Evolutionary conservation across 257 asterid genomes (phyloP).

Genomic region (Cruciata laevipes): DNA sequence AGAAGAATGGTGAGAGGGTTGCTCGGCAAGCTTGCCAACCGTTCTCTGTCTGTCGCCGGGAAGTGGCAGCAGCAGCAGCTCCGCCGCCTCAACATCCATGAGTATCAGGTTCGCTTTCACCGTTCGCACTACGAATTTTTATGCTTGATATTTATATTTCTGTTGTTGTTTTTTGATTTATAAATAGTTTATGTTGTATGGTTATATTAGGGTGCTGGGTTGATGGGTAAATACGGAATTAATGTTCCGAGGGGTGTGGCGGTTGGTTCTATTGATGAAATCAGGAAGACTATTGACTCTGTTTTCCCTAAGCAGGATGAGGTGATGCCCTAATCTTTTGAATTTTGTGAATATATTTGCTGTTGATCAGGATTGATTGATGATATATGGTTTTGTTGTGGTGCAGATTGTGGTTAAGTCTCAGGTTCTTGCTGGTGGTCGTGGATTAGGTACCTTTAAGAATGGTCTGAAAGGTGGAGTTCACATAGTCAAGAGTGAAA

Average conservation of each 20-base stretch:
- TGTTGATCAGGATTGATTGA: neutral
- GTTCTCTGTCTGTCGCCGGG: conserved; percentile 84
- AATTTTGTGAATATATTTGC: neutral
- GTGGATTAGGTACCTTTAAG: conserved; percentile 88
- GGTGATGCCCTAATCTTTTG: conserved; percentile 31
- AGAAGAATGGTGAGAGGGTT: conserved; percentile 81
- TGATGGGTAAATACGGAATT: conserved; percentile 86
- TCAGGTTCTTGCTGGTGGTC: conserved; percentile 92
- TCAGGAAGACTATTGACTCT: conserved; percentile 51
- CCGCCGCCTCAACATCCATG: conserved; percentile 97
- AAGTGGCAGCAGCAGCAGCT: conserved; percentile 99
- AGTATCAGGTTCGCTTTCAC: conserved; percentile 59
- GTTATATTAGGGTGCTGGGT: conserved; percentile 62
- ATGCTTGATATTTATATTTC: neutral
- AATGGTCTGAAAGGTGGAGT: conserved; percentile 94
- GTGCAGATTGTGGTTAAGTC: conserved; percentile 85
- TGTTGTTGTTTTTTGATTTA: neutral
- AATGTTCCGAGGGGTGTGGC: conserved; percentile 90
- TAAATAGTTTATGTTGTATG: neutral
- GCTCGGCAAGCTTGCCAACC: conserved; percentile 66
- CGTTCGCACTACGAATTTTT: neutral
- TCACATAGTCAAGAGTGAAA: conserved; percentile 73
- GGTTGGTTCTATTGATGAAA: conserved; percentile 53
- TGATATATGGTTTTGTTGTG: conserved; percentile 1
- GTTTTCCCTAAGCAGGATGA: conserved; percentile 58